Evolutionary conservation across 1,284 basidiomycete species (phyloP).

Genomic region (Ustilago trichophora): DNA sequence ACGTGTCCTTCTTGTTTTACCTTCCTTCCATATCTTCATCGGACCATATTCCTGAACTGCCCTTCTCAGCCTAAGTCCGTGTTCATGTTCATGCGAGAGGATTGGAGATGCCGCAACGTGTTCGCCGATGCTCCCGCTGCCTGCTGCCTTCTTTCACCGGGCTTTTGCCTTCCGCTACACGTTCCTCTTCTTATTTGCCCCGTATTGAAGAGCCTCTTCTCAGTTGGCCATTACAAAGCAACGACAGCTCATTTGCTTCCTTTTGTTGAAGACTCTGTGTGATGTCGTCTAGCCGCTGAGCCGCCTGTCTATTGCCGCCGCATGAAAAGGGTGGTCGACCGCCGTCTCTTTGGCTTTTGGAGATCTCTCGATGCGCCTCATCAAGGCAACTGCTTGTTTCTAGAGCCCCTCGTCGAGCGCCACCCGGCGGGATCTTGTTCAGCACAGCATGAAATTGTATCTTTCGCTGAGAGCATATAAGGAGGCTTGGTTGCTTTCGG

Average conservation of each 20-base stretch:
- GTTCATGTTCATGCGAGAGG: no score
- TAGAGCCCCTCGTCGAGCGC: no score
- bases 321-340: neutral
- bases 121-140: constrained; percentile 4
- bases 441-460: neutral
- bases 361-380: no score
- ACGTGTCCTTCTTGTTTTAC: constrained; percentile 31
- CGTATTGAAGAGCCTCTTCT: neutral
- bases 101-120: constrained; percentile 9
- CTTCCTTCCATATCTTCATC: no score
- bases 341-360: neutral
- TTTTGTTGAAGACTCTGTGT: no score
- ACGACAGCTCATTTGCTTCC: neutral
- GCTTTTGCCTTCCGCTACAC: neutral
- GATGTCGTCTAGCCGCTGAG: no score
- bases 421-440: no score
- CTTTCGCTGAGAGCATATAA: constrained; percentile 2
- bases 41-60: neutral
- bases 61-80: no score
- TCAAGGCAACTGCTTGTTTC: no score
- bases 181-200: neutral
- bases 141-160: no score
- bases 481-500: no score
- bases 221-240: no score
- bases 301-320: neutral